A percentile compares a stretch with the other conserved stretches of the same genome.
Conservation (phyloP, 1,284 basidiomycete genomes). For the Ustanciosporium gigantosporum region DNA sequence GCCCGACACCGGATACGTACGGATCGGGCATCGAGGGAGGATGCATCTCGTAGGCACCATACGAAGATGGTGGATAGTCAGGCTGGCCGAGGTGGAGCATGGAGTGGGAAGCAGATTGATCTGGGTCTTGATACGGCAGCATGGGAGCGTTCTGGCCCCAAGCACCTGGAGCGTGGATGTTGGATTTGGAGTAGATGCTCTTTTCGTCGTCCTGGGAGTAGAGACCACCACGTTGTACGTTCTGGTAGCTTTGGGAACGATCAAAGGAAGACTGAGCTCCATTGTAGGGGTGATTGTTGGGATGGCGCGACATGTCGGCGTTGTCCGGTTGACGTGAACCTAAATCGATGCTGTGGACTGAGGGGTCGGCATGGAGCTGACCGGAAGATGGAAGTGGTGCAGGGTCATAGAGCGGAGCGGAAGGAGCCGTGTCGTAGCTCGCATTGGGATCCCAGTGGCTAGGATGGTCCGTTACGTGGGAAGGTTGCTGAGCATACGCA, state of each 20-base stretch:
- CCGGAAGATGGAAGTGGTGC: slow-evolving; percentile 5
- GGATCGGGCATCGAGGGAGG: slow-evolving; percentile 15
- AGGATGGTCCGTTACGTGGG: slow-evolving; percentile 14
- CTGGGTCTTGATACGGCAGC: slow-evolving; percentile 11
- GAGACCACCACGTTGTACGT: slow-evolving; percentile 8
- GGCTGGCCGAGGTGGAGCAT: slow-evolving; percentile 26
- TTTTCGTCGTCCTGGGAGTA: slow-evolving; percentile 26
- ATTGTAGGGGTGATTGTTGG: slow-evolving; percentile 24
- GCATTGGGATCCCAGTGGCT: slow-evolving; percentile 30
- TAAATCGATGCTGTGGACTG: slow-evolving; percentile 24
- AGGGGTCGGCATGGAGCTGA: slow-evolving; percentile 10
- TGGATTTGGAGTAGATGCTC: slow-evolving; percentile 33
- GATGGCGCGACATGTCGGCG: slow-evolving; percentile 10
- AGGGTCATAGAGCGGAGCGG: slow-evolving; percentile 20
- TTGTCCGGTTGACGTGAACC: slow-evolving; percentile 8
- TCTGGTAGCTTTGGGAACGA: slow-evolving; percentile 21
- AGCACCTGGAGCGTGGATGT: slow-evolving; percentile 12
- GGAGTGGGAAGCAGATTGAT: slow-evolving; percentile 18
- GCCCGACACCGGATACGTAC: slow-evolving; percentile 6
- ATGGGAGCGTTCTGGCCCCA: slow-evolving; percentile 7
- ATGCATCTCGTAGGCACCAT: slow-evolving; percentile 14
- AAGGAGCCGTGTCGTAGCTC: slow-evolving; percentile 17
- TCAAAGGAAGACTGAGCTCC: slow-evolving; percentile 13
- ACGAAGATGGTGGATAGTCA: slow-evolving; percentile 14
- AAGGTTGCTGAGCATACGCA: slow-evolving; percentile 6